A percentile compares a stretch with the other conserved stretches of the same genome.
Evolutionary conservation across 2,329 filamentous ascomycete species (phyloP).

Genomic region (Basipetospora sp.): DNA sequence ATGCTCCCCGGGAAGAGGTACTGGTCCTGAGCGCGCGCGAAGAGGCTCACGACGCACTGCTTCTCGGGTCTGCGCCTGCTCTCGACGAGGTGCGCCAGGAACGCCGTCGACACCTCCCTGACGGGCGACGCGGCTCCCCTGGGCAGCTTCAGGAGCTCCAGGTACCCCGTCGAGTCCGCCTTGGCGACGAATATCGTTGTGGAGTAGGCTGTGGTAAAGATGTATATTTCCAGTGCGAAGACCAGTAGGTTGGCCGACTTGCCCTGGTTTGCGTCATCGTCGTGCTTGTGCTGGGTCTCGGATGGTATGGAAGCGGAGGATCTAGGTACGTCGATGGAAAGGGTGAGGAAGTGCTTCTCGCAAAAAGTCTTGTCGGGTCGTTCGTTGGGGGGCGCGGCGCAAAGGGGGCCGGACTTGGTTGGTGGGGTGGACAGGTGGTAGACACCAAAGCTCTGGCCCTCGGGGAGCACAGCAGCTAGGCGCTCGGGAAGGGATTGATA

Average conservation of each 20-base stretch:
- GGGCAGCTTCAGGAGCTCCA: conserved; percentile 51
- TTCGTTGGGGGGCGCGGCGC: conserved; percentile 58
- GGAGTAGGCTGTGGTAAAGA: conserved; percentile 67
- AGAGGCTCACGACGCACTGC: conserved; percentile 70
- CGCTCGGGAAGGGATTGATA: not conserved
- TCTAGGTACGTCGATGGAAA: conserved; percentile 30
- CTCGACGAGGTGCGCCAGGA: conserved; percentile 60
- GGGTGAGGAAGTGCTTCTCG: conserved; percentile 62
- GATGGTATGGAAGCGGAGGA: no score
- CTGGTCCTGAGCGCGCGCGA: conserved; percentile 80
- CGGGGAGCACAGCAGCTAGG: conserved; percentile 38
- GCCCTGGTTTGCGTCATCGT: conserved; percentile 7
- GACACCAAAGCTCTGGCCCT: conserved; percentile 46
- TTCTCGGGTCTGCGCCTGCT: conserved; percentile 48
- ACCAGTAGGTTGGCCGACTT: conserved; percentile 39
- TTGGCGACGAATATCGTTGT: conserved; percentile 92
- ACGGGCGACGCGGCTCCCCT: conserved; percentile 56
- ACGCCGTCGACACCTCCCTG: conserved; percentile 56
- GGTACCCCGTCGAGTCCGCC: conserved; percentile 85
- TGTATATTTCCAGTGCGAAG: conserved; percentile 71
- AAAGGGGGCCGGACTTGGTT: conserved; percentile 58
- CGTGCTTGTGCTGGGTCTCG: conserved; percentile 4
- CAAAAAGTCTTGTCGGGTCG: conserved; percentile 66
- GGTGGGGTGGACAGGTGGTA: conserved; percentile 83
- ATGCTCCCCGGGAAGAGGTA: conserved; percentile 90